A percentile compares a stretch with the other conserved stretches of the same genome.
phyloP scores from a whole-genome alignment of 2,329 filamentous ascomycete species.

The Bipolaris sorokiniana region DNA sequence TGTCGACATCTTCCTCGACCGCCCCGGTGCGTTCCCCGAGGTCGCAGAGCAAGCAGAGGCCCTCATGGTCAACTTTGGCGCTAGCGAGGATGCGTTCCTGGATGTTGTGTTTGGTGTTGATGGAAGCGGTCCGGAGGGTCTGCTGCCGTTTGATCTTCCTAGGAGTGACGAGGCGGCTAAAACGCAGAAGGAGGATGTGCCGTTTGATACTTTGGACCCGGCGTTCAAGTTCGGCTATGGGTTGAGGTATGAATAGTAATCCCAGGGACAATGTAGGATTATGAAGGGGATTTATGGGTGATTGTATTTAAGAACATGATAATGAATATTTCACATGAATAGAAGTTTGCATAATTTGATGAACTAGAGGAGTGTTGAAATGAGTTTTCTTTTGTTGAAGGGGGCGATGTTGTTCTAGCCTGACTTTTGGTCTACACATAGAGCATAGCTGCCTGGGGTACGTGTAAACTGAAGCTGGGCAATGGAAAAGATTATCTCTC shows the following conservation, averaged over 20 bases:
- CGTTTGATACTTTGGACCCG: conserved; percentile 48
- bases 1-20: conserved; percentile 55
- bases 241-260: conserved; percentile 33
- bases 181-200: conserved; percentile 43
- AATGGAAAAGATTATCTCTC: no score
- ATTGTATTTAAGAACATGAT: background rate
- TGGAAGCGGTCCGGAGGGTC: conserved; percentile 49
- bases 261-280: background rate
- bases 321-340: background rate
- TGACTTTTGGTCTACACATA: no score
- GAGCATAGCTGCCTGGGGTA: background rate
- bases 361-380: no score
- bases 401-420: background rate
- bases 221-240: conserved; percentile 47
- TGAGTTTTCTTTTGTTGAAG: no score
- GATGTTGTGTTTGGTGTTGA: conserved; percentile 52
- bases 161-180: conserved; percentile 54
- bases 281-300: background rate
- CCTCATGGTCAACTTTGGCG: conserved; percentile 52
- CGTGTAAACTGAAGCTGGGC: no score
- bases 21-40: conserved; percentile 54
- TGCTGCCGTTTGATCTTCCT: conserved; percentile 58
- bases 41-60: conserved; percentile 49
- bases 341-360: background rate
- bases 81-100: conserved; percentile 51